Evolutionary conservation across 768 basidiomycete genomes (phyloP), one percentile per base, ranked within the genome.

Genomic region (Lepiota brunneoincarnata): DNA sequence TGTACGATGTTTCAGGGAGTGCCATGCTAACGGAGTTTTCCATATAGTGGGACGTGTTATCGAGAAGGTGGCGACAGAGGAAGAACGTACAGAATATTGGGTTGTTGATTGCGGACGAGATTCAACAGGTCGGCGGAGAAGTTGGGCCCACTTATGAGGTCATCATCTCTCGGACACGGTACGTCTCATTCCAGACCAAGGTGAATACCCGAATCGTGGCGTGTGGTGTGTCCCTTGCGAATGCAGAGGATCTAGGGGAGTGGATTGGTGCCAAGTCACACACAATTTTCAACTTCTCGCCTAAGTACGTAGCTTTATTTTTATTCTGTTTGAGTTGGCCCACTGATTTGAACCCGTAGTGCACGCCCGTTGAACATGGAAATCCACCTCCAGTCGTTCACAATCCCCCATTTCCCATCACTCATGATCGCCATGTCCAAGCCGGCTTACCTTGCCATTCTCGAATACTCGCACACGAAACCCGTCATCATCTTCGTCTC

Each of bases 381-480:
- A 55, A 94, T 99, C 44, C 95, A 98, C 64, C 74, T 99, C 6
- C 97, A 99, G 64, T 93, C 91, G 38, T 99, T 97, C 76, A 83
- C 82, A 23, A 91, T 94, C 42, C 92, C 94, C n/a, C 97, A 98
- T 65, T 97, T 96, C 83, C 94, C 97, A 0, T 97, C 94, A 0
- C 76, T 99, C 38, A 98, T 99, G 96, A 93, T 98, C 56, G 82
- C 94, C 41, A 98, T 99, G 97, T 94, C 95, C 7, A 98, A 98
- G 67, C 97, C 97, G 0, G 91, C 96, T 0, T 98, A 98, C 67
- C 82, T 98, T 6, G 87, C 95, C 26, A 89, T 98, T 56, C 74
- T 86, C 40, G 96, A 99, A 64, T 86, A 93, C 59, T 87, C 97
- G 0, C 80, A 85, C 0, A 78, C 82, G 3, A 91, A 90, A 61